phyloP scores from a whole-genome alignment of 2,329 filamentous ascomycete genomes.

The Aspergillus awamori region DNA sequence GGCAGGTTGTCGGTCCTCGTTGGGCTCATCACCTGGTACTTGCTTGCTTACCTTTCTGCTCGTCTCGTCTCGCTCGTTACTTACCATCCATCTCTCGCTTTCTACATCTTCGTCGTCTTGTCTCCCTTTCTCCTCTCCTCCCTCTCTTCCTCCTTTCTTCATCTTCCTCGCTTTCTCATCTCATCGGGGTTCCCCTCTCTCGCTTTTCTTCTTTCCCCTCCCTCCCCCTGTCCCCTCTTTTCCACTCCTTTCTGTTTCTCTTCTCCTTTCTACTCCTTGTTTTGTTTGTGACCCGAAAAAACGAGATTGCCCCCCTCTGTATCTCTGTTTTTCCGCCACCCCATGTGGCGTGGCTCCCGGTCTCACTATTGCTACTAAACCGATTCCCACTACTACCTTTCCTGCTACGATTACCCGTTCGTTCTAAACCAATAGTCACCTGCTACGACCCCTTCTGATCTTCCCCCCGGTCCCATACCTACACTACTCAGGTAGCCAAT shows the following conservation, averaged over 20 bases:
- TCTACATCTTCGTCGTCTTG: conserved; percentile 2
- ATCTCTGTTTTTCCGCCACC: conserved; percentile 13
- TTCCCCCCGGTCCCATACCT: conserved; percentile 10
- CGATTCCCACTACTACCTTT: conserved; percentile 6
- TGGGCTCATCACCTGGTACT: no score
- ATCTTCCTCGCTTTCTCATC: conserved; percentile 14
- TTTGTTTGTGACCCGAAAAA: not conserved
- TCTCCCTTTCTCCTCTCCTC: not conserved
- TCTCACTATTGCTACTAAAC: conserved; percentile 15
- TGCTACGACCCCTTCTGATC: conserved; percentile 5
- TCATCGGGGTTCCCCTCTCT: not conserved
- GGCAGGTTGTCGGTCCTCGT: no score
- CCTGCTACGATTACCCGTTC: conserved; percentile 17
- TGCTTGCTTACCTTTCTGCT: not conserved
- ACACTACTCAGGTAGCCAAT: conserved; percentile 1
- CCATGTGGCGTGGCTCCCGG: conserved; percentile 20
- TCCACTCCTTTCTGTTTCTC: conserved; percentile 16
- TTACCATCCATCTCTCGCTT: not conserved
- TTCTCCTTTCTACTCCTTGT: conserved; percentile 6
- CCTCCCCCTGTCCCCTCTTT: conserved; percentile 15
- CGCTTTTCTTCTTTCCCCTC: conserved; percentile 20
- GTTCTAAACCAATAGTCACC: conserved; percentile 21
- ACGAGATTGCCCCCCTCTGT: not conserved
- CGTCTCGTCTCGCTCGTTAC: not conserved
- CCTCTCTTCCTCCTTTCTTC: conserved; percentile 18